Evolutionary conservation across 768 basidiomycete species (phyloP).

Genomic region (Phaffia tasmanica): DNA sequence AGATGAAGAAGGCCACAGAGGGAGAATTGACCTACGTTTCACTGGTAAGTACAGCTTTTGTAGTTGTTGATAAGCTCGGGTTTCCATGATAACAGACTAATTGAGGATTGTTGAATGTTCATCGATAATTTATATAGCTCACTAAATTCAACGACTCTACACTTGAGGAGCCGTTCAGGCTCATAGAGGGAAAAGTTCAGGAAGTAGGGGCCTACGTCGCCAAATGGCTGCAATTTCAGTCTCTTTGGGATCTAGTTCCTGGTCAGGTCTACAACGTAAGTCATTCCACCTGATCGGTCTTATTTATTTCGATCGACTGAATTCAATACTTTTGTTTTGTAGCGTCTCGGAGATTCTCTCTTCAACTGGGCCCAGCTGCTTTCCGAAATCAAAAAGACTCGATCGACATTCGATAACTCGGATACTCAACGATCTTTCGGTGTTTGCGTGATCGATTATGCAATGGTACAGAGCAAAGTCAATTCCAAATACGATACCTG

Average conservation of each 20-base stretch:
- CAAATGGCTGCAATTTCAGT: constrained; percentile 99
- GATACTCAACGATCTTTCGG: constrained; percentile 87
- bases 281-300: not conserved
- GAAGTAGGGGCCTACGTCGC: constrained; percentile 81
- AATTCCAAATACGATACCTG: constrained; percentile 98
- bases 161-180: constrained; percentile 65
- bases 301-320: not conserved
- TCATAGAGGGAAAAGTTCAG: constrained; percentile 79
- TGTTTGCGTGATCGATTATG: constrained; percentile 89
- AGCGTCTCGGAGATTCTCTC: constrained; percentile 81
- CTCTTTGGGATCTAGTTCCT: constrained; percentile 93
- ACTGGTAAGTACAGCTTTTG: constrained; percentile 46
- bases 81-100: constrained; percentile 8
- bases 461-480: constrained; percentile 92
- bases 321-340: not conserved
- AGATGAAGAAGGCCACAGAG: constrained; percentile 56
- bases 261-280: constrained; percentile 76
- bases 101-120: not conserved
- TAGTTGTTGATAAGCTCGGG: not conserved
- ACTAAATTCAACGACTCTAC: constrained; percentile 61
- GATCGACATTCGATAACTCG: constrained; percentile 91
- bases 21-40: constrained; percentile 72
- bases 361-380: constrained; percentile 90
- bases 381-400: constrained; percentile 91
- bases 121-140: constrained; percentile 43